These are phyloP conservation scores for Podila horticola DNA, from an alignment of 192 early-diverging fungal genomes.

Conservation along the genomic window DNA sequence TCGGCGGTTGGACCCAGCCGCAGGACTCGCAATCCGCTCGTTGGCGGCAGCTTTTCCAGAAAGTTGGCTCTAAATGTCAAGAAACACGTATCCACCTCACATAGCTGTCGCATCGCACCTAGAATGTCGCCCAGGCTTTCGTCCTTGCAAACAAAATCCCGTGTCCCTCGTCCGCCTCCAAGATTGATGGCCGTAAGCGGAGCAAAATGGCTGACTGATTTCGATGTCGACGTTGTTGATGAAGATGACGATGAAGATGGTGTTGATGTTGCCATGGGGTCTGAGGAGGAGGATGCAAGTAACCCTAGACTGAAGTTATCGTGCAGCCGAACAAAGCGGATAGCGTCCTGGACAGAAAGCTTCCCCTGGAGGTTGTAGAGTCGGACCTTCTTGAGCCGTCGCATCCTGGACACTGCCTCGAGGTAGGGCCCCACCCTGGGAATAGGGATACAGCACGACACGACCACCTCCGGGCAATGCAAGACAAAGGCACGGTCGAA, in stretches of 20 bases:
- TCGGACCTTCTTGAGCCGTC: constrained; percentile 3
- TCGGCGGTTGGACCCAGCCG: too few species aligned
- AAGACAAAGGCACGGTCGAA: constrained; percentile 17
- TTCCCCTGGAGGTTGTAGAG: constrained; percentile 12
- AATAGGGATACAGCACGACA: constrained; percentile 8
- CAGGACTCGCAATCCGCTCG: too few species aligned
- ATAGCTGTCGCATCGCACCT: too few species aligned
- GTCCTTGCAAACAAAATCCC: background rate
- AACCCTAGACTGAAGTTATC: background rate
- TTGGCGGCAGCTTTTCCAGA: too few species aligned
- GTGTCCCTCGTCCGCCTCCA: background rate
- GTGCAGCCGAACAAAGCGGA: constrained; percentile 11
- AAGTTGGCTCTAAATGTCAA: too few species aligned
- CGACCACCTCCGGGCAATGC: constrained; percentile 18
- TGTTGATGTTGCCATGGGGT: background rate
- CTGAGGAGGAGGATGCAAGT: background rate
- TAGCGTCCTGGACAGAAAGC: constrained; percentile 9
- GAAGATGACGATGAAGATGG: background rate
- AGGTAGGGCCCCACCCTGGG: background rate
- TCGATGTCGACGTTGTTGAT: background rate
- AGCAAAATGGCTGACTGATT: too few species aligned
- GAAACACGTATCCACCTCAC: too few species aligned
- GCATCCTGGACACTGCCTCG: constrained; percentile 8
- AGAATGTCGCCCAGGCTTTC: too few species aligned
- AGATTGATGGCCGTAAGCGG: constrained; percentile 21